Base-by-base conservation (phyloP, 2,329 filamentous ascomycete genomes). In the Penicillium crustosum region DNA sequence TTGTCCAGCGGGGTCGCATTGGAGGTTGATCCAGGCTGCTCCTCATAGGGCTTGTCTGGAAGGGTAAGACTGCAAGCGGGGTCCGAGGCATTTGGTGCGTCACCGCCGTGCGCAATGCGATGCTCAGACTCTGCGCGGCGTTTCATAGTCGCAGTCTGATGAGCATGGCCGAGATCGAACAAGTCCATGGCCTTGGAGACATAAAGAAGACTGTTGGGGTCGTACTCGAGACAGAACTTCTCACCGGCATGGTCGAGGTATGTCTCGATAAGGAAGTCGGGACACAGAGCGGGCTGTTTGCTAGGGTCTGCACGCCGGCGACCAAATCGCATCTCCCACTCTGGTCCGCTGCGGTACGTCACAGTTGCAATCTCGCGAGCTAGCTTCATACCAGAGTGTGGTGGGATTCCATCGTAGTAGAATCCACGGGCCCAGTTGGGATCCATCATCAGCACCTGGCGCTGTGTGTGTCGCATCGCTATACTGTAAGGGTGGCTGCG, bases 171-270 rank as follows among this genome's bases (percentile, higher is more conserved):
- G 0, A 99, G 83, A 69, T 99, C 94, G 73, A 99, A 99, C 13
- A 99, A 81, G 71, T 99, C 94, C 94, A 99, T 99, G 6, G 94
- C 94, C 77, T 99, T 99, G 74, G 91, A 96, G 56, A 99, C 91
- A 74, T 99, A 99, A 2, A 99, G 81, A 39, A 97, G 79, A 70
- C 92, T 96, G 77, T 99, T 99, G 27, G 94, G 87, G 69, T 99
- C 94, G 73, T 97, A 97, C 62, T 94, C 93, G 27, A 99, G 82
- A 72, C 92, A 97, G 81, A 96, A 99, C 76, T 99, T 99, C 79
- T 99, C 94, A 21, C 94, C 94, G 0, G 94, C 94, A 70, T 99
- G 94, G 75, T 99, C 94, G 19, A 99, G 85, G 72, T 99, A 99
- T 0, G 94, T 99, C 78, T 99, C 94, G 65, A 99, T 96, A 25